A percentile compares a stretch with the other conserved stretches of the same genome.
Conservation (phyloP, 139 green algal species). For the Tetraselmis striata region DNA sequence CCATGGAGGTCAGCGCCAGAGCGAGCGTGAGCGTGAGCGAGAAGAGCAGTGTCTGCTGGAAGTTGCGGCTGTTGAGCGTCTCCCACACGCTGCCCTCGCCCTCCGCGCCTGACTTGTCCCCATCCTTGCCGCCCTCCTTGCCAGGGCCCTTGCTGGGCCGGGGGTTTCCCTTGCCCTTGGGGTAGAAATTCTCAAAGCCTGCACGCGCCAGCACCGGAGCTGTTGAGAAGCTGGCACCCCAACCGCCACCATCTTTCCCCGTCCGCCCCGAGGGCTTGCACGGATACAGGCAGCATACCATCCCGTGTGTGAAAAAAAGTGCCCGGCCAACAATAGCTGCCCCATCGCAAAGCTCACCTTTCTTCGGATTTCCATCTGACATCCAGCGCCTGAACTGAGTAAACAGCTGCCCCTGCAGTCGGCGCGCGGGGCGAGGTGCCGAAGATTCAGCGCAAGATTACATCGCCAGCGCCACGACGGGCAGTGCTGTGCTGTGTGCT, state of each 20-base stretch:
- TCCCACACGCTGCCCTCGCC: not conserved
- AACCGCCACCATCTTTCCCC: no score
- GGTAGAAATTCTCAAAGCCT: slow-evolving; percentile 50
- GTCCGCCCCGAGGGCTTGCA: no score
- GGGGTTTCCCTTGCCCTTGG: slow-evolving; percentile 22
- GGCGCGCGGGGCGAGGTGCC: no score
- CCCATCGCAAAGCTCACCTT: no score
- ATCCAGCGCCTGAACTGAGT: not conserved
- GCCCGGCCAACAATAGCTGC: no score
- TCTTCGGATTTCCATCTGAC: not conserved
- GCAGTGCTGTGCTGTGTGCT: no score
- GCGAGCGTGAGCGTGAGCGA: not conserved
- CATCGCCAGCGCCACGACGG: no score
- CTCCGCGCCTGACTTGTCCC: not conserved
- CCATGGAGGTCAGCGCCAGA: slow-evolving; percentile 3
- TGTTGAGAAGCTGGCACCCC: no score
- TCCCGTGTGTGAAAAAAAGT: no score
- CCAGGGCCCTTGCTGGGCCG: slow-evolving; percentile 1
- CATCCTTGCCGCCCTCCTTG: slow-evolving; percentile 3
- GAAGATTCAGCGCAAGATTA: no score
- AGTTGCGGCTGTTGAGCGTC: not conserved
- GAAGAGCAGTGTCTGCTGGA: slow-evolving; percentile 18
- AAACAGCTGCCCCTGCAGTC: not conserved
- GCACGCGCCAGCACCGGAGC: not conserved
- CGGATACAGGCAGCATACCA: no score